Evolutionary conservation across 495 filamentous ascomycete species (phyloP).

Genomic region (Daldinia childiae): DNA sequence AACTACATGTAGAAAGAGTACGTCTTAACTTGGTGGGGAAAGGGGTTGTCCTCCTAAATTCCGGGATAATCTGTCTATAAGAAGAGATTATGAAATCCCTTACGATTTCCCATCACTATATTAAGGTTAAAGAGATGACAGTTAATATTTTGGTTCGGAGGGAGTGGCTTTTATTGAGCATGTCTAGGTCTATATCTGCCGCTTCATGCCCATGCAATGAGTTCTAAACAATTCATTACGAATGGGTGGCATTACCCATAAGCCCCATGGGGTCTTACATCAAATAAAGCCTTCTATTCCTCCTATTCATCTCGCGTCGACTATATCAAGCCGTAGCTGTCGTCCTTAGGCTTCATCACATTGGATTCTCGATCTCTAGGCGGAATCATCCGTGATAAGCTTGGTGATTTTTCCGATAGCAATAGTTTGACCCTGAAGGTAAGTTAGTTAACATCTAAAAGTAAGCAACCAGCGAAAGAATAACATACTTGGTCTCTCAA

Average conservation of each 20-base stretch:
- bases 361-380: slow-evolving; percentile 20
- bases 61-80: neutral
- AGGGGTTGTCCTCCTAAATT: neutral
- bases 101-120: neutral
- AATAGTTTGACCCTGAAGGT: slow-evolving; percentile 85
- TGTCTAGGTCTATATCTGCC: slow-evolving; percentile 24
- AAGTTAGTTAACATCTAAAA: slow-evolving; percentile 38
- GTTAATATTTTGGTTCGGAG: slow-evolving; percentile 4
- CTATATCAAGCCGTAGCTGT: neutral
- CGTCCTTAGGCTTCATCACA: slow-evolving; percentile 9
- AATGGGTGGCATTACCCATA: neutral
- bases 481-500: slow-evolving; percentile 83
- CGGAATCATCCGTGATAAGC: slow-evolving; percentile 61
- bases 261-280: slow-evolving; percentile 2
- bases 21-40: neutral
- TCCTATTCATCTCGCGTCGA: neutral
- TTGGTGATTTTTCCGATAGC: slow-evolving; percentile 97
- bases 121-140: neutral
- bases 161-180: slow-evolving; percentile 30
- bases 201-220: slow-evolving; percentile 9
- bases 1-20: neutral
- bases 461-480: slow-evolving; percentile 13
- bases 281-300: neutral
- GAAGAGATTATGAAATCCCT: neutral
- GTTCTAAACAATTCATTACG: slow-evolving; percentile 15